phyloP scores from a whole-genome alignment of 2,329 filamentous ascomycete species.

The Paecilomyces fulvus region DNA sequence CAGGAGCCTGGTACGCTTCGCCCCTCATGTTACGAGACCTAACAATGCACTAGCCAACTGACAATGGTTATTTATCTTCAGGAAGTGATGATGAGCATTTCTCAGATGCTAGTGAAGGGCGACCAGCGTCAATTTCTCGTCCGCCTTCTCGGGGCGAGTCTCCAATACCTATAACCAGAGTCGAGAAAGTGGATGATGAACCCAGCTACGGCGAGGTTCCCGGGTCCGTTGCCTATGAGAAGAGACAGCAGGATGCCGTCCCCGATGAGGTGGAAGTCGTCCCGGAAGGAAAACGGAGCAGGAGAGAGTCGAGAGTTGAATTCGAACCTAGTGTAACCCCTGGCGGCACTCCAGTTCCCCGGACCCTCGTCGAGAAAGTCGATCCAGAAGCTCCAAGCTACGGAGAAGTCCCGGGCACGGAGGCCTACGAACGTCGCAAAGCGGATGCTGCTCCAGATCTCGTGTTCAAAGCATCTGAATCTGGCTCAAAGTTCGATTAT shows the following conservation, averaged over 20 bases:
- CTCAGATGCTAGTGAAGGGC: slow-evolving; percentile 56
- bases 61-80: slow-evolving; percentile 29
- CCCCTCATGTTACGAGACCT: neutral
- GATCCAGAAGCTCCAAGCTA: slow-evolving; percentile 49
- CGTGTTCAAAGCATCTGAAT: slow-evolving; percentile 41
- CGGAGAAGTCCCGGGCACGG: slow-evolving; percentile 55
- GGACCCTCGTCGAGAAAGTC: slow-evolving; percentile 54
- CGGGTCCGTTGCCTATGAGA: slow-evolving; percentile 52
- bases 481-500: slow-evolving; percentile 18
- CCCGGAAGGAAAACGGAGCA: slow-evolving; percentile 34
- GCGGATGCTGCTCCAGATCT: slow-evolving; percentile 54
- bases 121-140: slow-evolving; percentile 23
- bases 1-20: slow-evolving; percentile 43
- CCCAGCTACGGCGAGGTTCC: slow-evolving; percentile 54
- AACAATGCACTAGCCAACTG: slow-evolving; percentile 8
- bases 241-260: slow-evolving; percentile 50
- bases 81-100: slow-evolving; percentile 55
- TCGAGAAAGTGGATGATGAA: slow-evolving; percentile 53
- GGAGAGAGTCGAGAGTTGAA: slow-evolving; percentile 33
- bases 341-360: slow-evolving; percentile 47
- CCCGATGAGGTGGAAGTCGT: slow-evolving; percentile 57
- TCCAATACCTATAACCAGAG: slow-evolving; percentile 52
- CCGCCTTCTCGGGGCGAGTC: slow-evolving; percentile 38
- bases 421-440: slow-evolving; percentile 47
- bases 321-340: slow-evolving; percentile 42